Evolutionary conservation across 2,329 filamentous ascomycete genomes (phyloP).

Genomic region (Xylaria hypoxylon): DNA sequence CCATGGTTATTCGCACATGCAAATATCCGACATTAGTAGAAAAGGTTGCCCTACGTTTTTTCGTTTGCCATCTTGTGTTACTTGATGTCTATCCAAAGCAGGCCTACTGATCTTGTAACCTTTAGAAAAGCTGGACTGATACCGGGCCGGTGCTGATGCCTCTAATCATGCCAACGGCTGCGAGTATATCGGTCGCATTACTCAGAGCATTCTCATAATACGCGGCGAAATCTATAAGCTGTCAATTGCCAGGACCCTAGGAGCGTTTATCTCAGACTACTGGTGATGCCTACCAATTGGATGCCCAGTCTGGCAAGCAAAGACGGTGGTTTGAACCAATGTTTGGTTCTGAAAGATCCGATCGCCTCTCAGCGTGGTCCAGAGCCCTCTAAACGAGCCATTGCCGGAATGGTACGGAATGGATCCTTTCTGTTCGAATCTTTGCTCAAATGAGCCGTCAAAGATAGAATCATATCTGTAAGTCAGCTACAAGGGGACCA

Average conservation of each 20-base stretch:
- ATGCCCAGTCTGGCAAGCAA: constrained; percentile 36
- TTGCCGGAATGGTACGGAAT: constrained; percentile 29
- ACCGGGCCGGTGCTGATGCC: constrained; percentile 21
- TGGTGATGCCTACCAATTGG: constrained; percentile 26
- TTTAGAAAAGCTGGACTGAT: constrained; percentile 31
- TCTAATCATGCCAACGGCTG: not conserved
- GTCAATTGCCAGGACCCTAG: not conserved
- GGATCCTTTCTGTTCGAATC: constrained; percentile 30
- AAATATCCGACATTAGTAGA: not conserved
- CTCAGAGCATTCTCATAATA: constrained; percentile 18
- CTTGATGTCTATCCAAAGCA: not conserved
- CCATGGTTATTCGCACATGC: not conserved
- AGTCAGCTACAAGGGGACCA: constrained; percentile 15
- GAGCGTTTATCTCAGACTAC: too few relatives aligned
- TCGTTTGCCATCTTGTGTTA: not conserved
- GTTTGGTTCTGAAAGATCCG: constrained; percentile 36
- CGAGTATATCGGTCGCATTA: constrained; percentile 30
- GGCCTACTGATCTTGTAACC: not conserved
- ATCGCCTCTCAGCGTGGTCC: constrained; percentile 30
- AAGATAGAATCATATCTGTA: constrained; percentile 22
- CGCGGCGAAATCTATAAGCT: constrained; percentile 22
- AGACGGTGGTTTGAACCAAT: constrained; percentile 24
- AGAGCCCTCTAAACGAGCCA: constrained; percentile 34
- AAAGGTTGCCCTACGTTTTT: not conserved
- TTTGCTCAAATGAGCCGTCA: constrained; percentile 38